Evolutionary conservation across 139 green algal species (phyloP).

Genomic region (Ostreobium quekettii): DNA sequence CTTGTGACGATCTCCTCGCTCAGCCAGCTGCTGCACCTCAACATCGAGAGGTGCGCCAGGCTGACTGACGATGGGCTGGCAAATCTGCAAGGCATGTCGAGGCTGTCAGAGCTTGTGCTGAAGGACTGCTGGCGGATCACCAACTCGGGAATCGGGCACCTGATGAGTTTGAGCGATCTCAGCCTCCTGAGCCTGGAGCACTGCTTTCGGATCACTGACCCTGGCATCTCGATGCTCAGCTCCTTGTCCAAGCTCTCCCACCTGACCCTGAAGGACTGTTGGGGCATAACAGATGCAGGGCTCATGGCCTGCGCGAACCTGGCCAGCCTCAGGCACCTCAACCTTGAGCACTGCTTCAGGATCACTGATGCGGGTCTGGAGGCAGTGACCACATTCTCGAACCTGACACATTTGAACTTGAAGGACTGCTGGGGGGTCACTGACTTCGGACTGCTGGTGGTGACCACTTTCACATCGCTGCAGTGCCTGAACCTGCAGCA

Average conservation of each 20-base stretch:
- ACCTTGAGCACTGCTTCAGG: slow-evolving; percentile 15
- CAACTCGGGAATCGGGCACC: not conserved
- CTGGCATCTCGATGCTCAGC: not conserved
- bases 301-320: not conserved
- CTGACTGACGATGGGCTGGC: slow-evolving; percentile 6
- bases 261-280: slow-evolving; percentile 12
- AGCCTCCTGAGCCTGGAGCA: slow-evolving; percentile 11
- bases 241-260: not conserved
- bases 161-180: not conserved
- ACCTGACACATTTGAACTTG: slow-evolving; percentile 10
- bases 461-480: not conserved
- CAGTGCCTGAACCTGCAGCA: slow-evolving; percentile 13
- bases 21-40: not conserved
- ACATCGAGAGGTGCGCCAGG: slow-evolving; percentile 4
- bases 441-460: not conserved
- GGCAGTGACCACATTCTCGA: not conserved
- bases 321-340: slow-evolving; percentile 8
- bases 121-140: slow-evolving; percentile 16
- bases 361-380: slow-evolving; percentile 6
- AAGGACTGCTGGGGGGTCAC: slow-evolving; percentile 21
- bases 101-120: slow-evolving; percentile 8
- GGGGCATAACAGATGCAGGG: slow-evolving; percentile 5
- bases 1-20: not conserved
- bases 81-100: not conserved
- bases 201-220: slow-evolving; percentile 17